Conservation (phyloP, 1,139 yeast genomes). For the Magnusiomyces clavatus region DNA sequence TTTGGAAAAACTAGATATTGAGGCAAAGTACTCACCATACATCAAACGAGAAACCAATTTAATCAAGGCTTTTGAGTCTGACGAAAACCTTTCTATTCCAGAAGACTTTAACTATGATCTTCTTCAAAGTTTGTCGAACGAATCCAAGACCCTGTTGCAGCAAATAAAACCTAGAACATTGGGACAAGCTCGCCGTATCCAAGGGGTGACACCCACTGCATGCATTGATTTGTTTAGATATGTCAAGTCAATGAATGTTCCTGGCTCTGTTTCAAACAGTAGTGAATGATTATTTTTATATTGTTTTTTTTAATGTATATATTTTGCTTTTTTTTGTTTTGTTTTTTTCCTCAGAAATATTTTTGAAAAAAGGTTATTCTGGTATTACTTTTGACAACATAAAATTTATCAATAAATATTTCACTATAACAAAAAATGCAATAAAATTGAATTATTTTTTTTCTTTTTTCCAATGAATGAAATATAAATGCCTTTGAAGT, state of each 20-base stretch:
- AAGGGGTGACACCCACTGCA: conserved; percentile 78
- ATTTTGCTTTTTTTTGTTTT: neutral
- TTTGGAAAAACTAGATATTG: conserved; percentile 58
- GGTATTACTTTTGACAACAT: no score
- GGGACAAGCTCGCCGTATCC: conserved; percentile 91
- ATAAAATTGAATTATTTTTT: no score
- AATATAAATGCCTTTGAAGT: no score
- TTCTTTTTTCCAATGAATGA: no score
- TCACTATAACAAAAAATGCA: no score
- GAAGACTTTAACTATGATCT: conserved; percentile 50
- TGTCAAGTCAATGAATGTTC: conserved; percentile 16
- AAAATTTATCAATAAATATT: no score
- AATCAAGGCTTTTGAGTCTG: conserved; percentile 72
- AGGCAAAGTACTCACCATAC: conserved; percentile 79
- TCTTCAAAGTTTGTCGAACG: conserved; percentile 53
- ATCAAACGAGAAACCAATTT: conserved; percentile 63
- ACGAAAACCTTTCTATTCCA: conserved; percentile 69
- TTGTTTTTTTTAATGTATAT: neutral
- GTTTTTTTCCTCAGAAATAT: no score
- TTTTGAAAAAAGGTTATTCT: no score
- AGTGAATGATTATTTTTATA: neutral
- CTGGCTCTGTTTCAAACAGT: neutral
- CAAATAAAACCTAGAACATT: conserved; percentile 77
- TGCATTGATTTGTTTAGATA: conserved; percentile 31
- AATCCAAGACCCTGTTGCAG: conserved; percentile 64